Evolutionary conservation across 306 rosid genomes (phyloP).

Genomic region (Cucurbita argyrosperma): DNA sequence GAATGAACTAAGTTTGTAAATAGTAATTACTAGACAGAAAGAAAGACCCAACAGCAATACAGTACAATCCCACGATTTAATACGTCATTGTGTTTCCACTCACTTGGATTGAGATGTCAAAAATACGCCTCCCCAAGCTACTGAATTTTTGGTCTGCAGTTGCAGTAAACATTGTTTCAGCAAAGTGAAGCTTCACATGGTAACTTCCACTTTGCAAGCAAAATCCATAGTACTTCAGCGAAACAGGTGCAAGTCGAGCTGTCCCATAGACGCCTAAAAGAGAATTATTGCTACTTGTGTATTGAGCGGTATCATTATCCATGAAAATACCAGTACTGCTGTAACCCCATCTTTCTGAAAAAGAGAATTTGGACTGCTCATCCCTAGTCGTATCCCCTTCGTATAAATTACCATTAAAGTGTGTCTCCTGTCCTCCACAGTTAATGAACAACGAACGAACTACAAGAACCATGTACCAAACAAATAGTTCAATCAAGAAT

Average conservation of each 20-base stretch:
- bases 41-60: not conserved
- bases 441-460: constrained; percentile 48
- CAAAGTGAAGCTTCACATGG: constrained; percentile 56
- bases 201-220: constrained; percentile 52
- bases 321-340: constrained; percentile 40
- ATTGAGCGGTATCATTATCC: not conserved
- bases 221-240: constrained; percentile 62
- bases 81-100: constrained; percentile 7
- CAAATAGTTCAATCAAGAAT: not conserved
- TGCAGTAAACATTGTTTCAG: constrained; percentile 42
- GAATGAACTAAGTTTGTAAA: not conserved
- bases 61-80: not conserved
- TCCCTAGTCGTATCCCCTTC: constrained; percentile 17
- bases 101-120: constrained; percentile 71
- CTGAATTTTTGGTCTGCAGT: constrained; percentile 19
- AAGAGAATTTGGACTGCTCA: constrained; percentile 25
- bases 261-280: constrained; percentile 19
- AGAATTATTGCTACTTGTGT: not conserved
- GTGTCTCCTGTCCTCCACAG: constrained; percentile 31
- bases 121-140: constrained; percentile 40
- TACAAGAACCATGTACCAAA: constrained; percentile 13
- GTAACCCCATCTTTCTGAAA: constrained; percentile 41
- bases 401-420: constrained; percentile 19
- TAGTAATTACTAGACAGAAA: not conserved
- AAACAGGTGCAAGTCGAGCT: constrained; percentile 42